Evolutionary conservation across 2,329 filamentous ascomycete species (phyloP), one percentile per base, ranked within the genome.

Genomic region (Aspergillus aculeatinus): DNA sequence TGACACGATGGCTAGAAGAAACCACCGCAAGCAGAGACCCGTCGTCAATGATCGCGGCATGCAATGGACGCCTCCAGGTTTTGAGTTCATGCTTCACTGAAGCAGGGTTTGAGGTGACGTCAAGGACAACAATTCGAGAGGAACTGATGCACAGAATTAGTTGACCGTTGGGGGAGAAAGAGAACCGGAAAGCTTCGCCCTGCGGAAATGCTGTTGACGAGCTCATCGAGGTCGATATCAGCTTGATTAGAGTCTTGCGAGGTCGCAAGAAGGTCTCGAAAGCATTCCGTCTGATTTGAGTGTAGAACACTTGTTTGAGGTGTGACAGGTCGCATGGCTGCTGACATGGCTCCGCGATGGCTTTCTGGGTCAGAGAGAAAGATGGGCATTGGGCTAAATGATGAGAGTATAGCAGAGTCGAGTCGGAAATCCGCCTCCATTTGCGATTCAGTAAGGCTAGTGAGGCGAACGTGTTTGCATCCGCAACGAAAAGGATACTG

Each of bases 111-210:
- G 80, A 80, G 23, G 84, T 82, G 3, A 90, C 80, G 71, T 94
- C 88, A 55, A 96, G 79, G 35, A 96, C 85, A 68, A 93, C 89
- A 65, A 96, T 90, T 59, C 92, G 84, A 12, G 91, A 93, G 42
- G 92, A 96, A 74, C 91, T 96, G 74, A 92, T 90, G 55, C 90
- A 91, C 47, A 96, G 83, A 31, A 96, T 77, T 67, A 88, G 85
- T 65, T 89, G 87, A 2, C 91, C 91, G 57, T 84, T 86, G 5
- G 90, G 87, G 2, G 92, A 96, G 60, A 91, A 86, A 63, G 85
- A 87, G 74, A 96, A 96, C 57, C 91, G 89, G 78, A 96, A 91
- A 50, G 91, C 91, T 74, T 96, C 92, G 33, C 91, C 90, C 35
- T 89, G 89, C 1, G 91, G 92, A 63, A 89, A 89, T 2, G 85